These are phyloP conservation scores for Arctium lappa DNA, from an alignment of 129 eudicot genomes.

Conservation along the genomic window DNA sequence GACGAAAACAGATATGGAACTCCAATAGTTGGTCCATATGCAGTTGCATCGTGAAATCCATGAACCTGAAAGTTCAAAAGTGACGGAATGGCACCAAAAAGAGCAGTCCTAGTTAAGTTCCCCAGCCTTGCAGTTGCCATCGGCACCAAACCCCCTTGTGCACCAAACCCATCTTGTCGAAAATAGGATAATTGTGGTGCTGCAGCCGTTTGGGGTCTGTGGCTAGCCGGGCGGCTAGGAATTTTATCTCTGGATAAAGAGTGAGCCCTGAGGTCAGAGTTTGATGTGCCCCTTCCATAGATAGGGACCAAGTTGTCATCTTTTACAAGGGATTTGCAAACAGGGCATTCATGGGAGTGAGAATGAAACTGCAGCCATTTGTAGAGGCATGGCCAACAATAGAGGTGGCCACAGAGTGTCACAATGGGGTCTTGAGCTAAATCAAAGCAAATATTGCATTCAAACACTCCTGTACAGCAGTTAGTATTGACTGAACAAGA, in stretches of 20 bases:
- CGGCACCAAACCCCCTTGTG: constrained; percentile 37
- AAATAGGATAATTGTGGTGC: constrained; percentile 40
- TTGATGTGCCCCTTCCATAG: constrained; percentile 63
- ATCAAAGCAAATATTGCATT: constrained; percentile 77
- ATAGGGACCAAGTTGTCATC: constrained; percentile 67
- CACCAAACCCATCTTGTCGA: constrained; percentile 39
- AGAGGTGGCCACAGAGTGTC: constrained; percentile 78
- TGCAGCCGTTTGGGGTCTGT: constrained; percentile 60
- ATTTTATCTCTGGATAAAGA: constrained; percentile 26
- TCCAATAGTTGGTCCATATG: constrained; percentile 48
- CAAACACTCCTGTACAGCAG: constrained; percentile 44
- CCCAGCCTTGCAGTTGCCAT: constrained; percentile 48
- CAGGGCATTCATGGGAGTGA: constrained; percentile 53
- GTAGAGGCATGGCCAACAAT: constrained; percentile 81
- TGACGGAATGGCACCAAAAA: constrained; percentile 49
- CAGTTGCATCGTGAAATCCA: constrained; percentile 53
- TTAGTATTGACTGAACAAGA: constrained; percentile 25
- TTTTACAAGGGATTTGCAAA: constrained; percentile 59
- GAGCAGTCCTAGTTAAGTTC: constrained; percentile 39
- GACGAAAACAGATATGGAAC: constrained; percentile 41
- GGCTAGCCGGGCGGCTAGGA: constrained; percentile 68
- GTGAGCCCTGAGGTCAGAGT: constrained; percentile 31
- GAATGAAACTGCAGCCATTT: constrained; percentile 70
- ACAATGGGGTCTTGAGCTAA: constrained; percentile 72
- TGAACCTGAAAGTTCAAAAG: constrained; percentile 42